Conservation (phyloP, 1,284 basidiomycete genomes). For the Cutaneotrichosporon sp. region DNA sequence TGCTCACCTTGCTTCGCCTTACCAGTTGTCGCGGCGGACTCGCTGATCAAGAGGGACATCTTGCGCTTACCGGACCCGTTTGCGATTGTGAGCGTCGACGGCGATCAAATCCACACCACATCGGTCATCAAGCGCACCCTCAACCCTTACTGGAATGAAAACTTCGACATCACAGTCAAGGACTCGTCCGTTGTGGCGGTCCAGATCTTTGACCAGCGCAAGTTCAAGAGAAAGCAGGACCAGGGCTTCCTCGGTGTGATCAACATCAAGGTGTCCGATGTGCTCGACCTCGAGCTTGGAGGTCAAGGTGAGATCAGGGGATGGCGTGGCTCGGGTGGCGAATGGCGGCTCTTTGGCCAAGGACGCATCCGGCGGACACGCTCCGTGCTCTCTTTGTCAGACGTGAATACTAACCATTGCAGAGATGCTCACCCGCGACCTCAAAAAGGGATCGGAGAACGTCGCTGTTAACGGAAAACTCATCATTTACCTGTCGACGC, state of each 20-base stretch:
- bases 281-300: conserved; percentile 81
- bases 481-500: conserved; percentile 76
- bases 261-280: conserved; percentile 81
- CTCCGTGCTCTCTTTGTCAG: neutral
- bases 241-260: conserved; percentile 93
- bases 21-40: conserved; percentile 81
- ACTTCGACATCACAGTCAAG: conserved; percentile 82
- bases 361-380: neutral
- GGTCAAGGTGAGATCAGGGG: conserved; percentile 69
- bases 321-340: neutral
- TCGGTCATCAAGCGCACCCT: conserved; percentile 82
- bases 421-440: conserved; percentile 74
- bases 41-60: conserved; percentile 81
- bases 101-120: conserved; percentile 88
- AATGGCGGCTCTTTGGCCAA: neutral
- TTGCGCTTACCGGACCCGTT: conserved; percentile 90
- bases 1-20: neutral
- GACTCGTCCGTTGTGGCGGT: conserved; percentile 87
- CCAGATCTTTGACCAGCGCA: conserved; percentile 95
- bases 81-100: conserved; percentile 89
- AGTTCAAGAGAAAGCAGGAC: conserved; percentile 80
- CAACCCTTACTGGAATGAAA: conserved; percentile 92
- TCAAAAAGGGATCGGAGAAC: conserved; percentile 82
- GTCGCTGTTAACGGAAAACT: conserved; percentile 80
- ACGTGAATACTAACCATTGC: conserved; percentile 3